A percentile compares a stretch with the other conserved stretches of the same genome.
These are phyloP conservation scores for Penicillium sclerotigenum DNA, from an alignment of 2,329 filamentous ascomycete species.

Conservation along the genomic window DNA sequence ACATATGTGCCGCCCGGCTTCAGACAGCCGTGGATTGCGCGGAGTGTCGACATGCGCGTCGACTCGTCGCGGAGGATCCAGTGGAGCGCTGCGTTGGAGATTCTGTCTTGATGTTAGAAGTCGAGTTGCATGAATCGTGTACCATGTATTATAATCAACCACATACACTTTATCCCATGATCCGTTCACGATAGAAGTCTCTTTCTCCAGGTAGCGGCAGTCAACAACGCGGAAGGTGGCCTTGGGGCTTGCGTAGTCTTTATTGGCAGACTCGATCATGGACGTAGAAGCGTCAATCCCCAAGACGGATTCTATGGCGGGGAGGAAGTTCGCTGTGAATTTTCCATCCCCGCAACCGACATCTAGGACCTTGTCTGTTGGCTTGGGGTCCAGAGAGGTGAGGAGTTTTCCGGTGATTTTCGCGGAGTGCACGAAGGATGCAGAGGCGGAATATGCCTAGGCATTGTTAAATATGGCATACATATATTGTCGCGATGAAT, in stretches of 20 bases:
- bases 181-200: conserved; percentile 24
- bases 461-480: background rate
- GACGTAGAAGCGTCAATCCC: conserved; percentile 58
- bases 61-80: conserved; percentile 57
- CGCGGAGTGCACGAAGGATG: conserved; percentile 57
- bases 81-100: conserved; percentile 66
- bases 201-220: conserved; percentile 35
- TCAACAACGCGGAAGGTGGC: conserved; percentile 34
- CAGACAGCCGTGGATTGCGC: conserved; percentile 51
- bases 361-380: conserved; percentile 59
- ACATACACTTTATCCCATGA: conserved; percentile 52
- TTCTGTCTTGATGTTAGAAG: conserved; percentile 13
- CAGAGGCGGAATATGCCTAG: conserved; percentile 59
- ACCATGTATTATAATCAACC: background rate
- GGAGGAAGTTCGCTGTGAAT: conserved; percentile 55
- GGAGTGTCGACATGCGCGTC: conserved; percentile 53
- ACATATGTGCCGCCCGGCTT: conserved; percentile 57
- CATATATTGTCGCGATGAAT: background rate
- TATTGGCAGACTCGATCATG: conserved; percentile 56
- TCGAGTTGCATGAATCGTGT: background rate
- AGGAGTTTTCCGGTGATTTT: conserved; percentile 59
- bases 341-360: conserved; percentile 65
- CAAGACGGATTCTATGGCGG: conserved; percentile 50
- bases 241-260: conserved; percentile 37
- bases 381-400: conserved; percentile 57